A percentile compares a stretch with the other conserved stretches of the same genome.
Evolutionary conservation across 768 basidiomycete genomes (phyloP).

Genomic region (Gyrodon lividus): DNA sequence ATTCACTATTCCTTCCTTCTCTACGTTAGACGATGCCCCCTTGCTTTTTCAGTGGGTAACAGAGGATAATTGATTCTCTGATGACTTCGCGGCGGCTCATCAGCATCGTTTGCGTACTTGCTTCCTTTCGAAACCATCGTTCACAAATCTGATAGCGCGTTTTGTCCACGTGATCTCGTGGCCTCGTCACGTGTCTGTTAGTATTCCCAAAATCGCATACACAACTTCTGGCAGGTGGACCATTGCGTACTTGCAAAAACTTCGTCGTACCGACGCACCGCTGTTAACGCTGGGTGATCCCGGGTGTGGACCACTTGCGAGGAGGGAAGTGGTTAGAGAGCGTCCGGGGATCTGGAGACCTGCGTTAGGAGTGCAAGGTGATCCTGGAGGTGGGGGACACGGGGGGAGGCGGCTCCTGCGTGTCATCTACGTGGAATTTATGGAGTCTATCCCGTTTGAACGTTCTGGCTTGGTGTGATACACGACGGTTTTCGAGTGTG

Average conservation of each 20-base stretch:
- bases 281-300: not conserved
- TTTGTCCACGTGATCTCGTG: not conserved
- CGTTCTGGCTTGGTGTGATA: slow-evolving; percentile 1
- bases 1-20: slow-evolving; percentile 6
- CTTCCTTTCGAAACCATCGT: too few species aligned
- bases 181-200: not conserved
- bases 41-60: slow-evolving; percentile 5
- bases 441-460: slow-evolving; percentile 1
- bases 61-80: slow-evolving; percentile 1
- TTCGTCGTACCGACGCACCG: not conserved
- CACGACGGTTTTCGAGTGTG: slow-evolving; percentile 1
- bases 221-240: not conserved
- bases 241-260: not conserved
- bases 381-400: slow-evolving; percentile 6
- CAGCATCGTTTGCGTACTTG: slow-evolving; percentile 10
- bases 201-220: not conserved
- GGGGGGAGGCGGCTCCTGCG: slow-evolving; percentile 1
- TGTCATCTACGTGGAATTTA: slow-evolving; percentile 1
- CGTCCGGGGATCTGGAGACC: not conserved
- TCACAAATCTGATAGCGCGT: not conserved
- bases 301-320: not conserved
- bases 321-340: not conserved
- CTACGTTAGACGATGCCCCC: slow-evolving; percentile 7
- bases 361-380: slow-evolving; percentile 1
- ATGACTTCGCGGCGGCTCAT: slow-evolving; percentile 11